Evolutionary conservation across 306 rosid species (phyloP).

Genomic region (Luffa acutangula): DNA sequence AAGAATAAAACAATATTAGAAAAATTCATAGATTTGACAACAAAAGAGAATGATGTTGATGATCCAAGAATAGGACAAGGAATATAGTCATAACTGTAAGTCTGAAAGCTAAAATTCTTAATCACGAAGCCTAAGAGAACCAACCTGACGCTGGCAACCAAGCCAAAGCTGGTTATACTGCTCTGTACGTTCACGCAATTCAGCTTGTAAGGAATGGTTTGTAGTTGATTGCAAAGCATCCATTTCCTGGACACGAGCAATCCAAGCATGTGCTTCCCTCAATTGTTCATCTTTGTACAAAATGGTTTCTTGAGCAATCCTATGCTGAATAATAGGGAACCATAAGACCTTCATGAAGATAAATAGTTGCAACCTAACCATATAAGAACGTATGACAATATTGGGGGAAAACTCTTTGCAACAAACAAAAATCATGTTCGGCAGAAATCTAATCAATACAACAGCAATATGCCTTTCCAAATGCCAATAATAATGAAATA

Average conservation of each 20-base stretch:
- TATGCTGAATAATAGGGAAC: conserved; percentile 50
- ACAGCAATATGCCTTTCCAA: not conserved
- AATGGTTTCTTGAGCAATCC: conserved; percentile 81
- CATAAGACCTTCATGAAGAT: conserved; percentile 9
- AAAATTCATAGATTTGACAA: not conserved
- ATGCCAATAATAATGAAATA: not conserved
- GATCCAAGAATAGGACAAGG: not conserved
- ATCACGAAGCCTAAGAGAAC: conserved; percentile 11
- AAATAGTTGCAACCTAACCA: not conserved
- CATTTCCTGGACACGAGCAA: conserved; percentile 82
- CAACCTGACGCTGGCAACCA: conserved; percentile 91
- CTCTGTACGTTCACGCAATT: conserved; percentile 80
- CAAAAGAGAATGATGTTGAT: not conserved
- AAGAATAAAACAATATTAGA: not conserved
- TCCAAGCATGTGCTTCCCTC: conserved; percentile 96
- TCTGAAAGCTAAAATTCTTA: not conserved
- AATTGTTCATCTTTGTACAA: conserved; percentile 81
- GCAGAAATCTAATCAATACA: not conserved
- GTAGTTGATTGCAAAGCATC: conserved; percentile 86
- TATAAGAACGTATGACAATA: not conserved
- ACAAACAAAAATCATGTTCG: not conserved
- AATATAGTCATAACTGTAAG: not conserved
- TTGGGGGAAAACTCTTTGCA: not conserved
- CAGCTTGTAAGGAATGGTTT: conserved; percentile 74
- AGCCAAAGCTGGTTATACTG: conserved; percentile 95